These are phyloP conservation scores for Apostasia shenzhenica DNA, from an alignment of 106 monocot species.

Conservation along the genomic window DNA sequence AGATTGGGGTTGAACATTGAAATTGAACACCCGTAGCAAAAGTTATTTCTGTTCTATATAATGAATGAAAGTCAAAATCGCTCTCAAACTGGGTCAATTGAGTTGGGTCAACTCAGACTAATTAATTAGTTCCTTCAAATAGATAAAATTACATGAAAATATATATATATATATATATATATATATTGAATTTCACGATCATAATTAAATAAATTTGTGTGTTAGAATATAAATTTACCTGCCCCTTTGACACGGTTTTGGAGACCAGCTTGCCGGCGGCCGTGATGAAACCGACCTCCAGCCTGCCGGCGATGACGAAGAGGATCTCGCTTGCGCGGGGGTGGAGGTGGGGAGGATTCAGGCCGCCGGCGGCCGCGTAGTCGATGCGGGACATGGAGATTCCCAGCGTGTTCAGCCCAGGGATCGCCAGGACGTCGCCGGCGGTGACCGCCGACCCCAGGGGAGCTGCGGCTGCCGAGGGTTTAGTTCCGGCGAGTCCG, in stretches of 20 bases:
- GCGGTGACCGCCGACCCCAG: not conserved
- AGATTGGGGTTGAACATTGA: too few species aligned
- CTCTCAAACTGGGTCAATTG: too few species aligned
- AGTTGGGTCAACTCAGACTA: too few species aligned
- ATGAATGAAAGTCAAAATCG: too few species aligned
- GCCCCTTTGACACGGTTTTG: not conserved
- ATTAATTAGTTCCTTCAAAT: too few species aligned
- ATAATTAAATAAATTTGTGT: too few species aligned
- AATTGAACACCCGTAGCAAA: too few species aligned
- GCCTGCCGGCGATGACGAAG: not conserved
- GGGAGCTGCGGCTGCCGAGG: not conserved
- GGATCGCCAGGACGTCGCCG: not conserved
- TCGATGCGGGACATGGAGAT: conserved; percentile 5
- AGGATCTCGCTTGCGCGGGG: conserved; percentile 5
- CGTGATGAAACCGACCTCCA: not conserved
- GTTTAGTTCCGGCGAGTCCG: not conserved
- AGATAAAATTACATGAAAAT: too few species aligned
- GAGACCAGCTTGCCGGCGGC: not conserved
- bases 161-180: too few species aligned
- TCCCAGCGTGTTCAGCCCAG: conserved; percentile 1
- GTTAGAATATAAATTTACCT: too few species aligned
- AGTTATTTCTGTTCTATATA: too few species aligned
- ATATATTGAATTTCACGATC: too few species aligned
- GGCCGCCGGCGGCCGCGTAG: not conserved
- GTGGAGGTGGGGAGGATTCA: conserved; percentile 4